A percentile compares a stretch with the other conserved stretches of the same genome.
These are phyloP conservation scores for Porphyrellus sp. DNA, from an alignment of 1,284 basidiomycete species.

Conservation along the genomic window DNA sequence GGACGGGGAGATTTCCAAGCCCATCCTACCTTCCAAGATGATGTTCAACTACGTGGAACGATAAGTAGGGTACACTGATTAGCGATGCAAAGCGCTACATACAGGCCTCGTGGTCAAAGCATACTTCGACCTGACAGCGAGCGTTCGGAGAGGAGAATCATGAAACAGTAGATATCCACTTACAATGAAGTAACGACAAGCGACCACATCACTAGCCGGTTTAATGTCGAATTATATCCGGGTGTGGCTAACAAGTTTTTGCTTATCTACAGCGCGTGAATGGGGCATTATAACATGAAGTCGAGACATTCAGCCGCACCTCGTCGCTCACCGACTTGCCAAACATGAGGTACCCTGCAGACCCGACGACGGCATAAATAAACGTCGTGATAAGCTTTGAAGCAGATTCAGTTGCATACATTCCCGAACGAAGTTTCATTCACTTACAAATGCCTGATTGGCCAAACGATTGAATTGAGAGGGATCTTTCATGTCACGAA, in stretches of 20 bases:
- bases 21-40: conserved; percentile 73
- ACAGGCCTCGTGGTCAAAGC: conserved; percentile 83
- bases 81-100: conserved; percentile 31
- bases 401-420: conserved; percentile 4
- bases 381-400: conserved; percentile 69
- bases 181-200: conserved; percentile 83
- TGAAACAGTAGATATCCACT: conserved; percentile 25
- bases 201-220: conserved; percentile 82
- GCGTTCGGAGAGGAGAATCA: conserved; percentile 10
- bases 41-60: conserved; percentile 58
- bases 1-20: conserved; percentile 50
- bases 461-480: conserved; percentile 80
- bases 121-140: conserved; percentile 70
- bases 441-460: conserved; percentile 72
- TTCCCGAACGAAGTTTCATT: neutral
- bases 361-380: conserved; percentile 79
- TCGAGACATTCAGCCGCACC: conserved; percentile 42
- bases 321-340: conserved; percentile 81
- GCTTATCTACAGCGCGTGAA: conserved; percentile 60
- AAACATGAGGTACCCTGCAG: conserved; percentile 91
- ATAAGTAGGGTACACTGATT: conserved; percentile 4
- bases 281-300: neutral
- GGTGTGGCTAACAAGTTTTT: conserved; percentile 75
- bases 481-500: conserved; percentile 87
- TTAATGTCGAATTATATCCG: conserved; percentile 74